phyloP scores from a whole-genome alignment of 352 stramenopile species.

The Aphanomyces stellatus region DNA sequence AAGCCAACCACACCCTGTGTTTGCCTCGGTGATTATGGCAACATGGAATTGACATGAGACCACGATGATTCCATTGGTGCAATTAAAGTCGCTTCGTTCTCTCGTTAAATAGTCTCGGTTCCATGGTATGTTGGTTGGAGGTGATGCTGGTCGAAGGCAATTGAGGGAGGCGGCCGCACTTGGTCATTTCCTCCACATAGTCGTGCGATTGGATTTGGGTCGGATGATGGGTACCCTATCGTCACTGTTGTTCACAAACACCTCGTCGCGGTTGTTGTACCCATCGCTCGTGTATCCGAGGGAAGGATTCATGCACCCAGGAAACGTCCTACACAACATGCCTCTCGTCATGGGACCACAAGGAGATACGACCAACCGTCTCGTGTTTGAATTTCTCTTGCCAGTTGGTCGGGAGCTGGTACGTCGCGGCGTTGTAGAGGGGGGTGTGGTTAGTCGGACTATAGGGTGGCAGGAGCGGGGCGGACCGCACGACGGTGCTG shows the following conservation, averaged over 20 bases:
- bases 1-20: no score
- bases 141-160: no score
- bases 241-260: neutral
- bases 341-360: neutral
- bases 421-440: neutral
- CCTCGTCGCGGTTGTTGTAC: neutral
- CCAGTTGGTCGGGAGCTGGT: slow-evolving; percentile 1
- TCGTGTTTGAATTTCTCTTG: neutral
- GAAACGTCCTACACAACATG: neutral
- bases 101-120: no score
- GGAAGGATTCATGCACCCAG: slow-evolving; percentile 14
- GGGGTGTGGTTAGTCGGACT: neutral
- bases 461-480: slow-evolving; percentile 5
- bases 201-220: neutral
- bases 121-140: no score
- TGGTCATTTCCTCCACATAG: neutral
- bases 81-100: no score
- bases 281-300: neutral
- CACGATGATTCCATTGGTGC: no score
- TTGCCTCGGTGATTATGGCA: no score
- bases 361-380: neutral
- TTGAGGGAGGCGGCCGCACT: neutral
- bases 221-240: neutral
- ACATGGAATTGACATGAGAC: no score
- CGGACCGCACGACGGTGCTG: slow-evolving; percentile 15